Conservation (phyloP, 306 rosid species). For the Cucumis melo region DNA sequence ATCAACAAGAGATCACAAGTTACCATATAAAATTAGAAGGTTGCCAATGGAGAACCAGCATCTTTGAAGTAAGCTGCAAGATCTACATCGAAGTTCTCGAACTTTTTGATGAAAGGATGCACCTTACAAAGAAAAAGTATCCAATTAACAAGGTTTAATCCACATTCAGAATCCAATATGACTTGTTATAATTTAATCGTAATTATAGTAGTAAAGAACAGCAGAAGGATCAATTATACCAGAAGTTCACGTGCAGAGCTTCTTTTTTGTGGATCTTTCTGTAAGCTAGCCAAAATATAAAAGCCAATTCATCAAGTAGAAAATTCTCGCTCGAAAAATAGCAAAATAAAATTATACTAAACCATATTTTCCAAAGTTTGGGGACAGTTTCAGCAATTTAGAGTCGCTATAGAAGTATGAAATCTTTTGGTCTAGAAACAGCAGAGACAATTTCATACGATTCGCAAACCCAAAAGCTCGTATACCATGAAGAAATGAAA, state of each 20-base stretch:
- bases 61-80: constrained; percentile 62
- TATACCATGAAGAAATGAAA: constrained; percentile 86
- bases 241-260: constrained; percentile 68
- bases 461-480: not conserved
- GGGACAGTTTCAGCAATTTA: not conserved
- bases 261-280: constrained; percentile 60
- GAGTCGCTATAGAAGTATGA: not conserved
- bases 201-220: not conserved
- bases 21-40: constrained; percentile 46
- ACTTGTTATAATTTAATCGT: not conserved
- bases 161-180: not conserved
- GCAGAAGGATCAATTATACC: constrained; percentile 26
- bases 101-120: constrained; percentile 60
- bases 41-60: constrained; percentile 91
- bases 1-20: constrained; percentile 8
- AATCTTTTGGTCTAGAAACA: not conserved
- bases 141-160: constrained; percentile 10
- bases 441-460: not conserved
- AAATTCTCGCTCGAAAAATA: not conserved
- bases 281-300: constrained; percentile 31
- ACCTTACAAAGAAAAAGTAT: constrained; percentile 26
- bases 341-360: not conserved
- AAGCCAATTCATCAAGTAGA: not conserved
- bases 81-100: constrained; percentile 49
- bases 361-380: not conserved